phyloP scores from a whole-genome alignment of 371 early-diverging fungal species.

The Thermomucor indicae-seudaticae region DNA sequence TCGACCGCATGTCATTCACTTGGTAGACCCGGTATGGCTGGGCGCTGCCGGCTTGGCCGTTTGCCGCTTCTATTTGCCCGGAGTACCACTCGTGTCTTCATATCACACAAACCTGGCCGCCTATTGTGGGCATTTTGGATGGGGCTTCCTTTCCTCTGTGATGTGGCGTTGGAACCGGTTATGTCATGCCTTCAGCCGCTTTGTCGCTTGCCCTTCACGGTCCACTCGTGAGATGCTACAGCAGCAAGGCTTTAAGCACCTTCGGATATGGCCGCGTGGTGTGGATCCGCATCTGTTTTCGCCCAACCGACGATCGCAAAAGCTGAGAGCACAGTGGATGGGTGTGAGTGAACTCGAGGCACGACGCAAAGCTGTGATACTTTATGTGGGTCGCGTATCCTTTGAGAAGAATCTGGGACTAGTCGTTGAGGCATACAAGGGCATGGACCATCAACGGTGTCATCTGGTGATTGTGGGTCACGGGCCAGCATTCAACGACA shows the following conservation, averaged over 20 bases:
- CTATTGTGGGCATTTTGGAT: constrained; percentile 45
- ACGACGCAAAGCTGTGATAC: constrained; percentile 20
- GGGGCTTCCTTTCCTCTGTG: constrained; percentile 24
- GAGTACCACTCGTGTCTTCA: constrained; percentile 40
- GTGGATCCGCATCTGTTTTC: constrained; percentile 34
- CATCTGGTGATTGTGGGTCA: constrained; percentile 51
- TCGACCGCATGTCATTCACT: constrained; percentile 42
- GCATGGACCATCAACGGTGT: constrained; percentile 33
- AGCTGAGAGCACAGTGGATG: constrained; percentile 28
- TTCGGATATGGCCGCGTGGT: constrained; percentile 44
- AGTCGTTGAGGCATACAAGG: constrained; percentile 33
- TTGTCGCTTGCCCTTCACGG: constrained; percentile 37
- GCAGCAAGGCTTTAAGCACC: constrained; percentile 27
- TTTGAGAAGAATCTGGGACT: constrained; percentile 45
- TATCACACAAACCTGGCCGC: constrained; percentile 48
- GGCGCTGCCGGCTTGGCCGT: constrained; percentile 31
- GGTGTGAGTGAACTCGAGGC: constrained; percentile 5
- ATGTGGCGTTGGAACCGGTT: constrained; percentile 51
- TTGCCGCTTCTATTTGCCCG: constrained; percentile 13
- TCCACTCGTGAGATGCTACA: constrained; percentile 29
- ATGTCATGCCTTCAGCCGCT: constrained; percentile 35
- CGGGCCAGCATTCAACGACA: constrained; percentile 39
- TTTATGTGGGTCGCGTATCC: constrained; percentile 45
- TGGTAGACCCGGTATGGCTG: constrained; percentile 47
- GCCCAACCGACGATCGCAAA: constrained; percentile 18